Percentiles rank a stretch among this genome's conserved stretches.
phyloP scores from a whole-genome alignment of 2,329 filamentous ascomycete genomes.

The Colletotrichum lentis region DNA sequence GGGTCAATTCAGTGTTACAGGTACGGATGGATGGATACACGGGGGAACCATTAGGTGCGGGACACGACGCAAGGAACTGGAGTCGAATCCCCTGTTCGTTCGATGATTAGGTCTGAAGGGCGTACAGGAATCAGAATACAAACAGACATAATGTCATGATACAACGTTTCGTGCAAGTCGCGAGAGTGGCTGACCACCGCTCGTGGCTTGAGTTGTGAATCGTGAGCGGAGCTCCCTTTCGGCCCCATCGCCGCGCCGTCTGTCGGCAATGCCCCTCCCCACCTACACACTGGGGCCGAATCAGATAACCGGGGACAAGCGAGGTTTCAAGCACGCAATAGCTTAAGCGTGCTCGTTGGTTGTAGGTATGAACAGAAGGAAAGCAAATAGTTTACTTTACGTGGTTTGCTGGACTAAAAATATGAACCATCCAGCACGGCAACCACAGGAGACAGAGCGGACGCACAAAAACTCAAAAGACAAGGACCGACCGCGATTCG shows the following conservation, averaged over 20 bases:
- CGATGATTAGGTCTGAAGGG: neutral
- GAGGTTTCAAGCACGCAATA: slow-evolving; percentile 2
- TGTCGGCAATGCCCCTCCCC: slow-evolving; percentile 8
- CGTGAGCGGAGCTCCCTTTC: slow-evolving; percentile 4
- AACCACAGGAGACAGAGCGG: neutral
- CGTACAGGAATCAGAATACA: neutral
- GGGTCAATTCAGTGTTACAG: neutral
- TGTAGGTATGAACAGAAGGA: neutral
- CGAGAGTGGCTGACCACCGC: neutral
- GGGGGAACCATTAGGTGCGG: neutral
- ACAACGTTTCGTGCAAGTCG: neutral
- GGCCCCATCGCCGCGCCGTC: slow-evolving; percentile 28
- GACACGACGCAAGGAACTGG: slow-evolving; percentile 10
- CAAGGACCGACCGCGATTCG: slow-evolving; percentile 38
- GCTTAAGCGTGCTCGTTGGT: neutral
- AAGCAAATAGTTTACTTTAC: neutral
- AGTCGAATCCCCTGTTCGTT: neutral
- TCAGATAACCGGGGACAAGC: neutral
- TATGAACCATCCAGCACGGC: no score
- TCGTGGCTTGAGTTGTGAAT: neutral
- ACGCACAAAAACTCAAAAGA: neutral
- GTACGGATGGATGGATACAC: no score
- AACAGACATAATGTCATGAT: neutral
- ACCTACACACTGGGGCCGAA: slow-evolving; percentile 17
- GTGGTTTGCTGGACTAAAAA: neutral